Evolutionary conservation across 352 stramenopile species (phyloP).

Genomic region (Globisporangium parvum): DNA sequence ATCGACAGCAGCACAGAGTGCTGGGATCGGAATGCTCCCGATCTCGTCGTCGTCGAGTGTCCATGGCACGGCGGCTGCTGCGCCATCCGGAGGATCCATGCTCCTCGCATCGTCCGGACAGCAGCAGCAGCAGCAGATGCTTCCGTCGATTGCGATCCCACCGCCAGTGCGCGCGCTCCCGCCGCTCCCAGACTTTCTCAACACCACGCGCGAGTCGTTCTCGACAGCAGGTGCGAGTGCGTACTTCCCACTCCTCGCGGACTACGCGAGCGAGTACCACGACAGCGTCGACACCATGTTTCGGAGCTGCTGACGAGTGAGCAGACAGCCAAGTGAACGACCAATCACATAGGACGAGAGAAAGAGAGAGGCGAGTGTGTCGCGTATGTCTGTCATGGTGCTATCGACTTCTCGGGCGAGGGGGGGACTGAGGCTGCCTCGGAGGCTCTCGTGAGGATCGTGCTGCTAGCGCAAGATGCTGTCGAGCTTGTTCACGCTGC

Average conservation of each 20-base stretch:
- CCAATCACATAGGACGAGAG: not conserved
- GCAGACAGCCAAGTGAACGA: not conserved
- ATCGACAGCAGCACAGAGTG: conserved; percentile 19
- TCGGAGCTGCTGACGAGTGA: conserved; percentile 22
- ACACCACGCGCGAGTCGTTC: conserved; percentile 46
- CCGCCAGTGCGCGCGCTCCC: conserved; percentile 38
- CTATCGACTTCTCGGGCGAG: too few relatives aligned
- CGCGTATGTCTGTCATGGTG: too few relatives aligned
- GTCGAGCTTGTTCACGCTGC: conserved; percentile 80
- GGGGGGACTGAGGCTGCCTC: too few relatives aligned
- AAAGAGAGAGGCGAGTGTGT: not conserved
- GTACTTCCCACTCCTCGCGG: conserved; percentile 44
- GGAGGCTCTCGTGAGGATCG: too few relatives aligned
- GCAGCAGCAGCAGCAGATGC: conserved; percentile 15
- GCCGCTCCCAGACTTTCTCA: conserved; percentile 59
- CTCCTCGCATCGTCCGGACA: conserved; percentile 1
- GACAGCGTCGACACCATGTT: conserved; percentile 37
- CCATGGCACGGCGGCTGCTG: not conserved
- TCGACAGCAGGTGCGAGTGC: conserved; percentile 23
- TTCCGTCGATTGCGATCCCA: conserved; percentile 50
- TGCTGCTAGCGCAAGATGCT: conserved; percentile 56
- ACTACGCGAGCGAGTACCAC: conserved; percentile 37
- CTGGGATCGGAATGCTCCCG: conserved; percentile 18
- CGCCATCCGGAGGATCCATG: not conserved
- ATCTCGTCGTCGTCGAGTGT: conserved; percentile 9